A percentile compares a stretch with the other conserved stretches of the same genome.
Evolutionary conservation across 106 monocot genomes (phyloP).

Genomic region (Agapanthus africanus): DNA sequence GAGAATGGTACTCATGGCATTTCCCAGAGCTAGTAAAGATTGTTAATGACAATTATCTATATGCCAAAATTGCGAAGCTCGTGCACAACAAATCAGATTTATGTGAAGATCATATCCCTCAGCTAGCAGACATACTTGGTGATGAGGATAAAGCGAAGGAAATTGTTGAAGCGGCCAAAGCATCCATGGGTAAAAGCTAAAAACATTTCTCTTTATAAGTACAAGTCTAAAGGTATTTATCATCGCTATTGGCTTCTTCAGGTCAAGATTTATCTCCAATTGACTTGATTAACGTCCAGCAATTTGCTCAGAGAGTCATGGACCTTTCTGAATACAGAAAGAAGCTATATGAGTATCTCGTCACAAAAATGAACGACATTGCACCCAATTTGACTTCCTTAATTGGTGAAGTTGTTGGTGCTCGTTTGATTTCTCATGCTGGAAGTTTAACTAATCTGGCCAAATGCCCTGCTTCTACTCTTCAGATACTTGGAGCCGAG

Average conservation of each 20-base stretch:
- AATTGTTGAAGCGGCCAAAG: slow-evolving; percentile 94
- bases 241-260: slow-evolving; percentile 20
- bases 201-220: background rate
- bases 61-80: slow-evolving; percentile 75
- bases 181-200: slow-evolving; percentile 77
- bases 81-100: slow-evolving; percentile 77
- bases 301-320: slow-evolving; percentile 82
- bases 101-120: slow-evolving; percentile 55
- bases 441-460: slow-evolving; percentile 92
- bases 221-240: background rate
- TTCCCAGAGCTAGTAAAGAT: slow-evolving; percentile 93
- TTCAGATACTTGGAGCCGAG: slow-evolving; percentile 97
- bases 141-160: slow-evolving; percentile 95
- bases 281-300: slow-evolving; percentile 87
- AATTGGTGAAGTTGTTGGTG: slow-evolving; percentile 92
- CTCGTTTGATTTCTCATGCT: slow-evolving; percentile 94
- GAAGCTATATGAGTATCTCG: slow-evolving; percentile 82
- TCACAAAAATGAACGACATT: slow-evolving; percentile 88
- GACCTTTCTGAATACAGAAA: slow-evolving; percentile 85
- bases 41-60: slow-evolving; percentile 92
- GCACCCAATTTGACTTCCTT: slow-evolving; percentile 88
- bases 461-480: slow-evolving; percentile 87
- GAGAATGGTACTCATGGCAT: slow-evolving; percentile 97
- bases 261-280: slow-evolving; percentile 85
- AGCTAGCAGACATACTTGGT: slow-evolving; percentile 69